Percentiles rank a stretch among this genome's conserved stretches.
Conservation (phyloP, 1,284 basidiomycete genomes). For the Pyrrhoderma lamaoense region DNA sequence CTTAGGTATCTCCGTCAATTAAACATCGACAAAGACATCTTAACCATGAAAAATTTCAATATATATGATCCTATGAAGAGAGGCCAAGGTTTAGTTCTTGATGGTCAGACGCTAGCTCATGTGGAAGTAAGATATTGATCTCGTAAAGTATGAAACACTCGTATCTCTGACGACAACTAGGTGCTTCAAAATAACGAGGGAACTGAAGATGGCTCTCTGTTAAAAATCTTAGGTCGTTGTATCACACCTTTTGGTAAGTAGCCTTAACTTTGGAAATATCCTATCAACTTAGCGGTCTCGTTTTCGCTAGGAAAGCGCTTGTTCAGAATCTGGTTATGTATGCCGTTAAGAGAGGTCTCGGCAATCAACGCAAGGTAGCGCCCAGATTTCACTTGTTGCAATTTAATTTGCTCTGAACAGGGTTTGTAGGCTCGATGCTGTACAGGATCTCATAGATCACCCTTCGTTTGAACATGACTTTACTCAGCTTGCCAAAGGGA, state of each 20-base stretch:
- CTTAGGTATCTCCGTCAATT: constrained; percentile 79
- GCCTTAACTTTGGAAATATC: no score
- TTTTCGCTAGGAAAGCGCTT: constrained; percentile 68
- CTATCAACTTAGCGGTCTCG: no score
- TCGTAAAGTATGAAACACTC: neutral
- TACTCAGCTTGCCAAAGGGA: constrained; percentile 62
- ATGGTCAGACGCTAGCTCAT: constrained; percentile 91
- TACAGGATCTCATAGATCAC: constrained; percentile 79
- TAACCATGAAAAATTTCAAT: constrained; percentile 94
- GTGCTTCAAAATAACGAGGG: constrained; percentile 89
- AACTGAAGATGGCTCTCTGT: constrained; percentile 79
- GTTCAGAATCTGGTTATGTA: constrained; percentile 91
- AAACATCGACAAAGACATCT: constrained; percentile 89
- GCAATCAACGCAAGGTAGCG: constrained; percentile 81
- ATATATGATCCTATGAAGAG: constrained; percentile 90
- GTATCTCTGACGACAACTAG: constrained; percentile 28
- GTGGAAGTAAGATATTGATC: constrained; percentile 56
- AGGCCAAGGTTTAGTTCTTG: constrained; percentile 77
- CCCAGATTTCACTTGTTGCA: constrained; percentile 15
- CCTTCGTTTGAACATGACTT: constrained; percentile 73
- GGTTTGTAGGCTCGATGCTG: constrained; percentile 74
- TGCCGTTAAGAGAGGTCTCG: constrained; percentile 71
- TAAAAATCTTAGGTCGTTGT: constrained; percentile 79
- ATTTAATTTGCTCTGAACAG: neutral
- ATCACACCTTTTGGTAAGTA: constrained; percentile 83